Base-by-base conservation (phyloP, 2,329 filamentous ascomycete species). In the Macrophomina pseudophaseolina region DNA sequence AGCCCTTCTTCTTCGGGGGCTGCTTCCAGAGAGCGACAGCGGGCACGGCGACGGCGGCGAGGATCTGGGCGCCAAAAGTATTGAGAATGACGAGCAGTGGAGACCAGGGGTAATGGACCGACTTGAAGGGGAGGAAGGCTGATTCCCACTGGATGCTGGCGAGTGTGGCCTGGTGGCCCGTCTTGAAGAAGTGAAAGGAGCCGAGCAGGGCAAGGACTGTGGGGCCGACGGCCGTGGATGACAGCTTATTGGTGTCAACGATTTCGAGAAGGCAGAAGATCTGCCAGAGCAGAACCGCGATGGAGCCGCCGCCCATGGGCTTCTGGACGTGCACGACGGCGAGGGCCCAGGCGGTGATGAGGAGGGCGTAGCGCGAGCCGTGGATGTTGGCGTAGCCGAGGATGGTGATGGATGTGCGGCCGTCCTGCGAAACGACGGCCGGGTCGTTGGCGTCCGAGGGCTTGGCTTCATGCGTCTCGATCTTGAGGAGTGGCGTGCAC, bases 151-250 rank as follows among this genome's bases (percentile, higher is more conserved):
- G 95, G 74, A 99, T 94, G 70, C 89, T 92, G 71, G 90, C 87
- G 30, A 97, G 86, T 0, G 89, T 91, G 12, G 94, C 94, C 80
- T 98, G 94, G 79, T 99, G 95, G 68, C 95, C 95, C 0, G 95
- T 99, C 76, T 97, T 97, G 87, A 99, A 99, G 83, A 90, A 99
- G 82, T 97, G 90, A 79, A 94, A 97, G 73, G 91, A 93, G 68
- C 94, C 95, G 0, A 99, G 87, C n/a, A 98, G 81, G 11, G 89
- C 94, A 32, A 98, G 86, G 69, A 96, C 85, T 46, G 95, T 83
- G 23, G 95, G 94, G 0, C 93, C 94, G 72, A 98, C 91, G 6
- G 93, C 85, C 16, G 89, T 87, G 0, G 88, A 6, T 11, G 63
- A 48, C 7, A 66, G 79, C 40, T 80, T 80, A 71, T 88, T 88